Evolutionary conservation across 176 grass and related monocot species (phyloP).

Genomic region (Thalia dealbata): DNA sequence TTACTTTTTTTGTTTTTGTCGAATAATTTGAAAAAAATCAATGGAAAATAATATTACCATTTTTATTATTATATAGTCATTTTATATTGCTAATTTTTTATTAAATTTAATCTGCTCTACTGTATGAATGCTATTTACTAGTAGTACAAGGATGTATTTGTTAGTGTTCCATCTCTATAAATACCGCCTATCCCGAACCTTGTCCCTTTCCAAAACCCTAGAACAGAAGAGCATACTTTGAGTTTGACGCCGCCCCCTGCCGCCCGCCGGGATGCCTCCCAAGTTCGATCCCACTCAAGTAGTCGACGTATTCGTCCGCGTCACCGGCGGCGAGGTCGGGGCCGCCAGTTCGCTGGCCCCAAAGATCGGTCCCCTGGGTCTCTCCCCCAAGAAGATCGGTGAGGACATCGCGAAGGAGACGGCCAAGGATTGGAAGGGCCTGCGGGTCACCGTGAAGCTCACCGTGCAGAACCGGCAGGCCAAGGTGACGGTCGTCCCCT

Average conservation of each 20-base stretch:
- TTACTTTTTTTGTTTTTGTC: too few species aligned
- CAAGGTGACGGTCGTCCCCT: slow-evolving; percentile 39
- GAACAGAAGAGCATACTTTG: too few species aligned
- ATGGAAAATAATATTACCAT: too few species aligned
- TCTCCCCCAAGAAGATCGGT: slow-evolving; percentile 94
- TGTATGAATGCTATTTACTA: not conserved
- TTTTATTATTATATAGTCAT: not conserved
- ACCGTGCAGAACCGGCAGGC: slow-evolving; percentile 90
- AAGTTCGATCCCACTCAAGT: slow-evolving; percentile 23
- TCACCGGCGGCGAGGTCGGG: slow-evolving; percentile 84
- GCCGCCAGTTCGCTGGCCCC: slow-evolving; percentile 77
- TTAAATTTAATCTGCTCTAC: not conserved
- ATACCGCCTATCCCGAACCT: not conserved
- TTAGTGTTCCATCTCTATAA: not conserved
- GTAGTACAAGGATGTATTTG: not conserved
- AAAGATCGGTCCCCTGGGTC: slow-evolving; percentile 85
- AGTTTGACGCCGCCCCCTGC: not conserved
- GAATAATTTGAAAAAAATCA: too few species aligned
- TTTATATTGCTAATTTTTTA: not conserved
- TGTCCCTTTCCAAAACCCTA: too few species aligned
- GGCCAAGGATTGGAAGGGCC: slow-evolving; percentile 90
- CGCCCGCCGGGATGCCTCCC: slow-evolving; percentile 1
- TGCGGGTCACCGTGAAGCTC: slow-evolving; percentile 91
- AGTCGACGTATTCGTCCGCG: slow-evolving; percentile 83
- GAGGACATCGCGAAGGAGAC: slow-evolving; percentile 99